These are phyloP conservation scores for Fusarium oxysporum DNA, from an alignment of 2,329 filamentous ascomycete genomes.

Conservation along the genomic window DNA sequence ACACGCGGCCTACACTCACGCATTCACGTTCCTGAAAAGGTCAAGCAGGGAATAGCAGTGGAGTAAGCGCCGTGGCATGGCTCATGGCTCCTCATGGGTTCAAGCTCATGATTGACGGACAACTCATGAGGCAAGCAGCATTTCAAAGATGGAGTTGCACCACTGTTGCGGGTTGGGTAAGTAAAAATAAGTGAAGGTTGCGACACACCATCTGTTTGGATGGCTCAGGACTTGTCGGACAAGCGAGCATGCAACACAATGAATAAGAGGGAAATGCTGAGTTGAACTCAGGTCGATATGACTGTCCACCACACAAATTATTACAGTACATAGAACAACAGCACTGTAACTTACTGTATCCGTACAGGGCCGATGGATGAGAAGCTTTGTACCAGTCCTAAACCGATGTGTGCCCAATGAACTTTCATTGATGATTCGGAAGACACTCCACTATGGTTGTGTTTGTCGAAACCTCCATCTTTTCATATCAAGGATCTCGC, in stretches of 20 bases:
- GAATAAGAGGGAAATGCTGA: constrained; percentile 6
- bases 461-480: constrained; percentile 24
- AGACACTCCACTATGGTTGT: constrained; percentile 17
- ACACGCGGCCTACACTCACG: constrained; percentile 34
- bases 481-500: constrained; percentile 34
- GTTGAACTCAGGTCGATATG: constrained; percentile 21
- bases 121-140: constrained; percentile 27
- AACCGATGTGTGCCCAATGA: constrained; percentile 18
- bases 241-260: constrained; percentile 26
- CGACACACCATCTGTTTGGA: constrained; percentile 18
- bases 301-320: constrained; percentile 5
- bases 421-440: constrained; percentile 14
- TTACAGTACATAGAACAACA: constrained; percentile 1
- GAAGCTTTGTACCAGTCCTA: constrained; percentile 24
- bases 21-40: constrained; percentile 43
- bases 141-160: constrained; percentile 29
- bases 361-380: constrained; percentile 18
- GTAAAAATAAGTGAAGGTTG: constrained; percentile 12
- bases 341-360: constrained; percentile 22
- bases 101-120: constrained; percentile 23
- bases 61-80: constrained; percentile 33
- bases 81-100: constrained; percentile 36
- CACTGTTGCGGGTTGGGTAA: constrained; percentile 27
- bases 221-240: constrained; percentile 13
- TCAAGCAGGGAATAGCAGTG: constrained; percentile 43